Base-by-base conservation (phyloP, 2,329 filamentous ascomycete genomes). In the Botrytis paeoniae region DNA sequence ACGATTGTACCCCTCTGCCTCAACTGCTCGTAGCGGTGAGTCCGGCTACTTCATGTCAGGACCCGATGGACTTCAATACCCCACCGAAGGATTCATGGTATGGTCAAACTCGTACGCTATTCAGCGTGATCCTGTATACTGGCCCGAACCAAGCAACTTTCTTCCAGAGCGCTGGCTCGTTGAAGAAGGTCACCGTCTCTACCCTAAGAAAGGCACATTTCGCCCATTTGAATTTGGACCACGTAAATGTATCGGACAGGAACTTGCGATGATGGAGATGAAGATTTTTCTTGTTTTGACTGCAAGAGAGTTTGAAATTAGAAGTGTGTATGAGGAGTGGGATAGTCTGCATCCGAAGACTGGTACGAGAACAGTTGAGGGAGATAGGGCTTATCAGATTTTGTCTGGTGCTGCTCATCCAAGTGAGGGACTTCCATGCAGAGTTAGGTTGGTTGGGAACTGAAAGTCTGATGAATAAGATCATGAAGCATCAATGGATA, bases 1-100 rank as follows among this genome's bases (percentile, higher is more conserved):
- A 2, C 64, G 76, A n/a, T 9, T 77, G 2, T 76, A 66, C 29
- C 71, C 75, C 25, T 66, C 75, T 12, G 41, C 54, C 16, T 32
- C 54, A 20, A 70, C 16, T 32, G 37, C 35, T 43, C 54, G 68
- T 29, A 41, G 60, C 37, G 60, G 60, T 62, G 37, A 62, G 25
- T 3, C 60, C 8, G 60, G 37, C 7, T 62, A 62, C 25, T 62
- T 62, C 14, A 62, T 62, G 12, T 29, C 25, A 20, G 60, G 60
- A 41, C 1, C 3, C 16, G 7, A 62, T 41, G 60, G 60, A n/a
- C 25, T 62, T 41, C 37, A 41, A 41, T 41, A 29, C 25, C 60
- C 60, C 22, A 62, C 60, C 1, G 60, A 62, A 16, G 60, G 60
- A 41, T 62, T 62, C 39, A 39, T 62, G 37, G 60, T 62, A n/a